Evolutionary conservation across 208 protist species (phyloP).

Genomic region (Trypanosoma brucei): DNA sequence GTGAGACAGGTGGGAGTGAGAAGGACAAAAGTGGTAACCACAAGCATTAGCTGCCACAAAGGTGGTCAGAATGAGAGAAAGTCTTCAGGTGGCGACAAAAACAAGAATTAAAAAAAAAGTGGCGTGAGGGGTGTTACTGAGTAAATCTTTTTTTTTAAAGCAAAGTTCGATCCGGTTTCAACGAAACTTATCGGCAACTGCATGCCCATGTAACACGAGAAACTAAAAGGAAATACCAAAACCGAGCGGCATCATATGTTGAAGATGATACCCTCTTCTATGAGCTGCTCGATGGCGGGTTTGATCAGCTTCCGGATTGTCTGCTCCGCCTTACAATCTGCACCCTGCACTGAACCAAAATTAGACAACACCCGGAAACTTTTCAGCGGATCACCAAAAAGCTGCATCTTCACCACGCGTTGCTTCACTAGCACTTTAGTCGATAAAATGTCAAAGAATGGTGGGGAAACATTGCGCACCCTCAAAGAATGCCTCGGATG

Average conservation of each 20-base stretch:
- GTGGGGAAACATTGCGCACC: conserved; percentile 7
- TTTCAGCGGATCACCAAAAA: conserved; percentile 85
- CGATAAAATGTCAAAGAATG: conserved; percentile 46
- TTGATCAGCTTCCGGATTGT: conserved; percentile 71
- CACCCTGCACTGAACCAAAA: conserved; percentile 67
- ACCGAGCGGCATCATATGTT: no score
- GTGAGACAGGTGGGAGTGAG: neutral
- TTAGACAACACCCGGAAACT: conserved; percentile 74
- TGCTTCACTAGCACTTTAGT: conserved; percentile 44
- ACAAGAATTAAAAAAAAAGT: neutral
- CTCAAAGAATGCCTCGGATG: conserved; percentile 9
- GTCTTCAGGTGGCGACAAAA: neutral
- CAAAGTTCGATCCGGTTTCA: no score
- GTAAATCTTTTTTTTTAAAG: neutral
- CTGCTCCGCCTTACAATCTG: conserved; percentile 71
- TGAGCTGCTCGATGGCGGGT: conserved; percentile 74
- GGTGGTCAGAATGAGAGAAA: no score
- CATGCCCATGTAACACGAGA: no score
- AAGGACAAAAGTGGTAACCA: neutral
- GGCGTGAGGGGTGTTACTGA: neutral
- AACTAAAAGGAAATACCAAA: no score
- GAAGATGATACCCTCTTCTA: conserved; percentile 72
- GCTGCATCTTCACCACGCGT: conserved; percentile 65
- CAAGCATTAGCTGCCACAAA: neutral
- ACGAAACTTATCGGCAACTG: no score